phyloP scores from a whole-genome alignment of 2,329 filamentous ascomycete species.

The Raffaelea ambrosiae region DNA sequence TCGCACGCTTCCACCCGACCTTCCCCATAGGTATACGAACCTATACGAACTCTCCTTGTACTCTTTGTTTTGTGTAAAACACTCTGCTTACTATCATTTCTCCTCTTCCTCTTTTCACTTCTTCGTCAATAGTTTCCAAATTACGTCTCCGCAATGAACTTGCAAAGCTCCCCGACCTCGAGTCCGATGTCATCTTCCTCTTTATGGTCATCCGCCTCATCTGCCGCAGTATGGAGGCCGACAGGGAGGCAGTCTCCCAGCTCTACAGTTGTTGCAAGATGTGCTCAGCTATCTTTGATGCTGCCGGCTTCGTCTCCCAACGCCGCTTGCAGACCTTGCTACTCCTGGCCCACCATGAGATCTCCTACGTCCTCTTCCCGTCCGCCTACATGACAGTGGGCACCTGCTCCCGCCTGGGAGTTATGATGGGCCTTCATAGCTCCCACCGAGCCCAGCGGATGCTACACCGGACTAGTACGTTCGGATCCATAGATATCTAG shows the following conservation, averaged over 20 bases:
- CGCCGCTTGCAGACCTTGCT: slow-evolving; percentile 7
- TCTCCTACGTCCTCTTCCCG: slow-evolving; percentile 7
- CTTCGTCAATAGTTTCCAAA: slow-evolving; percentile 7
- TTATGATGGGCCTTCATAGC: slow-evolving; percentile 8
- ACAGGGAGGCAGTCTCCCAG: not conserved
- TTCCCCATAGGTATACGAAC: slow-evolving; percentile 10
- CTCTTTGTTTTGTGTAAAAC: not conserved
- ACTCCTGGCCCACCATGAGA: slow-evolving; percentile 9
- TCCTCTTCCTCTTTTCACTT: not conserved
- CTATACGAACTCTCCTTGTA: not conserved
- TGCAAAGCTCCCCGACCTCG: not conserved
- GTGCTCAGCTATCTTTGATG: slow-evolving; percentile 5
- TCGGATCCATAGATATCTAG: too few relatives aligned
- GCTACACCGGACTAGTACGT: not conserved
- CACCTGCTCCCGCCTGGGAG: slow-evolving; percentile 7
- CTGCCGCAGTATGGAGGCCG: not conserved
- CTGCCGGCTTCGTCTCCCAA: slow-evolving; percentile 4
- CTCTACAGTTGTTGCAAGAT: slow-evolving; percentile 7
- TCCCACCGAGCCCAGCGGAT: slow-evolving; percentile 1
- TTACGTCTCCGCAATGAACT: slow-evolving; percentile 1
- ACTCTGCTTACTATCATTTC: not conserved
- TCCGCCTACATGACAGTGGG: slow-evolving; percentile 11
- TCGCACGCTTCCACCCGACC: slow-evolving; percentile 5
- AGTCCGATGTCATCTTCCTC: slow-evolving; percentile 4
- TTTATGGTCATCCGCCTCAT: slow-evolving; percentile 5